Conservation (phyloP, 768 basidiomycete species). For the Lactarius quietus region DNA sequence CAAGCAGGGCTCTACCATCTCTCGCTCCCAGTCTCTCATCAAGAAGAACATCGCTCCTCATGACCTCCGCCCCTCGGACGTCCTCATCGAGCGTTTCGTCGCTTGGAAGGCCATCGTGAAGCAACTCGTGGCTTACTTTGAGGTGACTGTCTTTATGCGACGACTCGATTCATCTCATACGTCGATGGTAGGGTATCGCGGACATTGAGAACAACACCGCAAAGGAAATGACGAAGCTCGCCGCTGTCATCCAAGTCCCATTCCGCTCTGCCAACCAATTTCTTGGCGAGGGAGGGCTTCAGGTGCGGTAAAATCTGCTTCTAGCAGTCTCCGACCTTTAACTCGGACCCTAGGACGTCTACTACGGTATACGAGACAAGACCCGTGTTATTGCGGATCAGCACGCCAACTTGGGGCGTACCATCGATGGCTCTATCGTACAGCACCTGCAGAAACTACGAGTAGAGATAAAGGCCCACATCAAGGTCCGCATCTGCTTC, state of each 20-base stretch:
- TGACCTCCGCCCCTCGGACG: slow-evolving; percentile 88
- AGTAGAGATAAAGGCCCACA: slow-evolving; percentile 94
- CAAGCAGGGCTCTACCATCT: slow-evolving; percentile 66
- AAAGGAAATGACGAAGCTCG: slow-evolving; percentile 87
- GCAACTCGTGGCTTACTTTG: slow-evolving; percentile 91
- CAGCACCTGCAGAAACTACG: slow-evolving; percentile 96
- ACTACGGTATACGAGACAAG: slow-evolving; percentile 89
- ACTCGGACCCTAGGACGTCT: slow-evolving; percentile 63
- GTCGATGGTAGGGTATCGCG: slow-evolving; percentile 45
- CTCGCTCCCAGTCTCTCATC: slow-evolving; percentile 82
- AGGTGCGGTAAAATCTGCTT: slow-evolving; percentile 42
- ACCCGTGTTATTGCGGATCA: slow-evolving; percentile 92
- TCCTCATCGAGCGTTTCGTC: slow-evolving; percentile 92
- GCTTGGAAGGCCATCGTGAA: slow-evolving; percentile 97
- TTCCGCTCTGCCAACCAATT: slow-evolving; percentile 97
- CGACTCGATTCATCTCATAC: background rate
- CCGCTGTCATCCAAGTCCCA: slow-evolving; percentile 95
- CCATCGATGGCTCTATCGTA: slow-evolving; percentile 95
- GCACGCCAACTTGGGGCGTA: slow-evolving; percentile 92
- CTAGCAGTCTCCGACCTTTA: background rate
- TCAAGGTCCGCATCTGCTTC: slow-evolving; percentile 56
- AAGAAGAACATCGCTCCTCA: slow-evolving; percentile 91
- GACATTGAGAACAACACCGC: slow-evolving; percentile 97
- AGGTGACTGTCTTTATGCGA: slow-evolving; percentile 37
- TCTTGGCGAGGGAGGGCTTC: slow-evolving; percentile 93